Base-by-base conservation (phyloP, 805 yeast species). In the Yamadazyma insecticola region DNA sequence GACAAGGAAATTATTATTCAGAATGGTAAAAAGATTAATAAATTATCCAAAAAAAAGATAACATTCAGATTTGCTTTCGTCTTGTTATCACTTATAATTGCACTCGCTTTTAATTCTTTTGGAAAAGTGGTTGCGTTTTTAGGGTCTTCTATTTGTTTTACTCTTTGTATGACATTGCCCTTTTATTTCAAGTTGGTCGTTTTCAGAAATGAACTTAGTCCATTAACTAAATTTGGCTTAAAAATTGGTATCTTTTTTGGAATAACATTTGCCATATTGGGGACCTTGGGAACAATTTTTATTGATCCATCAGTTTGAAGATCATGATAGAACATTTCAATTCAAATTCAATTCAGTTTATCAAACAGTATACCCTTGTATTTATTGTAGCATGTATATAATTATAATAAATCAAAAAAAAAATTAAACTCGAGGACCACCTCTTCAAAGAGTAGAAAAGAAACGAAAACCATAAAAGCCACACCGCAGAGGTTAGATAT, bases 91-190 rank as follows among this genome's bases (percentile, higher is more conserved):
- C 41, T 61, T 16, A 28, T 55, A 12, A 56, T 65, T 26, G n/a
- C n/a, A n/a, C n/a, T n/a, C n/a, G n/a, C n/a, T n/a, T n/a, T n/a
- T n/a, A 53, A 56, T 3, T 59, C 63, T 6, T 65, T 65, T 36
- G 72, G 68, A 13, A 53, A 51, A 37, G 51, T 63, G 15, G 56
- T 65, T 21, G 64, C 70, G 3, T 59, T 65, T 26, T 44, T 65
- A 22, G 72, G 72, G 9, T 49, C 64, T 22, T 57, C 69, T 7
- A 52, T 65, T 26, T 65, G 72, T 36, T 63, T 60, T 40, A 51
- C 61, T 13, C 56, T 65, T 17, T 65, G 72, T 40, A 40, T 65
- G 15, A 54, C 60, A 3, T 49, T 64, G 20, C 72, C 72, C 11
- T 50, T 62, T 12, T 41, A 56, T 29, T 65, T 65, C 45, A 59